Evolutionary conservation across 768 basidiomycete species (phyloP), one percentile per base, ranked within the genome.

Genomic region (Tulasnella sp.): DNA sequence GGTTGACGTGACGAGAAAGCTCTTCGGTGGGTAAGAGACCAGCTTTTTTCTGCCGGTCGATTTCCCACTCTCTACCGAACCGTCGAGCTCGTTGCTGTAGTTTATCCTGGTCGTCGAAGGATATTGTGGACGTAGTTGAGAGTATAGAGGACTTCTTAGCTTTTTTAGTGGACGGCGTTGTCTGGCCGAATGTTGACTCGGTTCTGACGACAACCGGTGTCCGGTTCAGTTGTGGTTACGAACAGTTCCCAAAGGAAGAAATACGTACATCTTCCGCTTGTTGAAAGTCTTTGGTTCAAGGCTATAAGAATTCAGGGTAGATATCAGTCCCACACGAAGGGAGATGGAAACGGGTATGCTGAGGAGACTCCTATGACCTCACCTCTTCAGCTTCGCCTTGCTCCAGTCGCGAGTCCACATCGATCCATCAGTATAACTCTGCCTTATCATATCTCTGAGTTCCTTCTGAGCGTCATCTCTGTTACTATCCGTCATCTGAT

Each of bases 381-480:
- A 56, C 93, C 85, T 86, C 74, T 88, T 77, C 55, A 99, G 74
- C 70, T 94, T 86, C 32, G 92, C 78, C 31, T 78, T 83, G 8
- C 77, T 72, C 96, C 96, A 99, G 69, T 98, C 90, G 57, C 86
- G 94, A n/a, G 87, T 86, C 80, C 87, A 85, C 23, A 98, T 75
- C 1, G 84, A 78, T 67, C 86, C 82, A 66, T 81, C 76, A 61
- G 81, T 76, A 72, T 89, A 94, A 70, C 91, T 83, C 63, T 91
- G 81, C 79, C 86, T 84, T 70, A 99, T 96, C 78, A 91, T 86
- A 82, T 87, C 79, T 80, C 91, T 92, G 67, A 99, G 73, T 75
- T 99, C 96, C 59, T 84, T 77, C 66, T 92, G 89, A 19, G 93
- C 93, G 63, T 92, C 90, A 48, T 72, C 72, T 68, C 85, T 82